Base-by-base conservation (phyloP, 352 stramenopile genomes). In the Nothophytophthora sp. region DNA sequence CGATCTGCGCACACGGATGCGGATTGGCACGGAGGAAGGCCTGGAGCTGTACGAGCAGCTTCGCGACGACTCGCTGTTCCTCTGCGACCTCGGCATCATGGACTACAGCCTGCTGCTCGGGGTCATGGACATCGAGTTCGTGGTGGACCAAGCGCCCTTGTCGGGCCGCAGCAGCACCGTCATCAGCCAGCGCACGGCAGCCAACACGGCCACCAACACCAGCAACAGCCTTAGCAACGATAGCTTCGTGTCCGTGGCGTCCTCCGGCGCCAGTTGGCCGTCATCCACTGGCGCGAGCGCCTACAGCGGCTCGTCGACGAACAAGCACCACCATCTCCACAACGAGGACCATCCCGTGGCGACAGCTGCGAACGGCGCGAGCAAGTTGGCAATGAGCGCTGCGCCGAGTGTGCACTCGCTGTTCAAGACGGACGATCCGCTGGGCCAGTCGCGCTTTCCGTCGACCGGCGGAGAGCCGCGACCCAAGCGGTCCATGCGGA, bases 61-160 rank as follows among this genome's bases (percentile, higher is more conserved):
- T 32, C 63, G 72, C 0, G 69, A 86, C 10, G 87, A 96, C 60
- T 90, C 80, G 25, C 35, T 81, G 1, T 95, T 96, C 41, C 53
- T 96, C 2, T 81, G 76, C 38, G 46, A 76, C 8, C 55, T 88
- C 1, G 86, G 86, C 4, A 95, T 96, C 50, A 97, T 97, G 88
- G 88, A 97, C 55, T 97, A 97, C 65, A 94, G 80, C 45, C 51
- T 97, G 15, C 58, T 97, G n/a, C 63, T 97, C 1, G 87, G 87
- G 7, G 81, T 96, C 19, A 79, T 86, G 44, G 81, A 93, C 48
- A 87, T 91, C 25, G 81, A 92, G 53, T 95, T 91, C 50, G 63
- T 76, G 5, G 83, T 93, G 27, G 85, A 93, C 29, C 73, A 82
- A 22, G n/a, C n/a, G n/a, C n/a, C 60, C 63, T 5, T 58, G 63